Evolutionary conservation across 2,329 filamentous ascomycete genomes (phyloP), one percentile per base, ranked within the genome.

Genomic region (Tolypocladium ovalisporum): DNA sequence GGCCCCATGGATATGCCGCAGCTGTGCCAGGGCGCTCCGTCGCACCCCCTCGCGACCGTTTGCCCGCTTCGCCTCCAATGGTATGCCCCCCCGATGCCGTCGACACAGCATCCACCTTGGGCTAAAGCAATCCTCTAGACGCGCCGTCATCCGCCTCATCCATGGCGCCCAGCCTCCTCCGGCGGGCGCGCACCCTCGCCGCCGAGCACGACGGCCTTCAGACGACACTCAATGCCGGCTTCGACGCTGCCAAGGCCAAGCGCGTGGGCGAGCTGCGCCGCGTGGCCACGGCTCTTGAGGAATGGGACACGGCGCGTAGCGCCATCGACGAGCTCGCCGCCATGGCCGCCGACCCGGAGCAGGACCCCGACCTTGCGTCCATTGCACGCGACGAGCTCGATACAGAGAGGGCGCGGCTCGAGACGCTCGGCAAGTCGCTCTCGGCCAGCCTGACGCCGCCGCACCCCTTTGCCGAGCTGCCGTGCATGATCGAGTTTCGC

Each of bases 401-500:
- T n/a, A 71, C 79, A 3, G 90, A 89, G 13, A 76, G 79, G 19
- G 73, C 78, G 7, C 77, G 81, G 58, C 79, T 97, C 29, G 77
- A 80, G 3, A 68, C 73, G 0, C 80, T 95, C 32, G 84, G 85
- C 0, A 79, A 79, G 40, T 82, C 81, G 39, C 80, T 99, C 49
- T 90, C 90, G 32, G 83, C 81, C 27, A 85, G 88, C 52, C 80
- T 99, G 56, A 88, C 96, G 19, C 94, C 94, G 1, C 83, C 85
- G 44, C 92, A 99, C 70, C 89, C 92, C 3, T 99, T 97, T 69
- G 90, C 90, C 36, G 82, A 90, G 61, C 81, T 97, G 64, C 90
- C 92, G 56, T 97, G 93, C 71, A 80, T 99, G 61, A 75, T 99
- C 47, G 94, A 99, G 73, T 88, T 99, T 59, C 84, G 92, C 0